Conservation (phyloP, 257 asterid genomes). For the Jacaranda copaia region DNA sequence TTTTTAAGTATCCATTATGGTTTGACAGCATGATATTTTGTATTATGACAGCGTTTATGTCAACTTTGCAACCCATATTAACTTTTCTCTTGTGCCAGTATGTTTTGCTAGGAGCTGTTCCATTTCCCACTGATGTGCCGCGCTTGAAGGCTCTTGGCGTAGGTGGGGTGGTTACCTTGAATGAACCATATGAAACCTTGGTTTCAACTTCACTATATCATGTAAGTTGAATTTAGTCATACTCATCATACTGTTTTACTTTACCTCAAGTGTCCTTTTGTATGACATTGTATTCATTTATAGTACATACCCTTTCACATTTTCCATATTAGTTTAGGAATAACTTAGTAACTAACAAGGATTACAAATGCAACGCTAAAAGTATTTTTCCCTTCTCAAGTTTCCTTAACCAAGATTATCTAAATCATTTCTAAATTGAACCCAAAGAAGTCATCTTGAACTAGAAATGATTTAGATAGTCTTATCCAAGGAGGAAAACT, state of each 20-base stretch:
- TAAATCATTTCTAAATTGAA: no score
- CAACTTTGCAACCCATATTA: slow-evolving; percentile 1
- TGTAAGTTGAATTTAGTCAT: slow-evolving; percentile 49
- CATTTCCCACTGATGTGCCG: slow-evolving; percentile 92
- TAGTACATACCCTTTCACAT: background rate
- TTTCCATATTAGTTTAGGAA: background rate
- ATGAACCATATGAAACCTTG: slow-evolving; percentile 89
- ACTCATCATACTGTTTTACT: background rate
- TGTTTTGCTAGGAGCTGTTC: slow-evolving; percentile 94
- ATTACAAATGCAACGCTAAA: background rate
- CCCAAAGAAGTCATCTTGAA: no score
- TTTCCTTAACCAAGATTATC: no score
- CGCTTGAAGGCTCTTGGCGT: slow-evolving; percentile 85
- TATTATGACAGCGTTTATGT: slow-evolving; percentile 9
- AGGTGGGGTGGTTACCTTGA: slow-evolving; percentile 87
- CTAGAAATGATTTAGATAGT: no score
- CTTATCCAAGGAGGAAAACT: no score
- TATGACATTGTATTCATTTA: background rate
- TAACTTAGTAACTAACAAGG: background rate
- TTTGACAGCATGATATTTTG: background rate
- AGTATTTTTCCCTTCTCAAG: no score
- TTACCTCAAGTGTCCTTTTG: slow-evolving; percentile 4
- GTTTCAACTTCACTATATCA: slow-evolving; percentile 77
- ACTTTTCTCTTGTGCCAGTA: slow-evolving; percentile 53
- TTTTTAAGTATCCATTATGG: background rate